phyloP scores from a whole-genome alignment of 495 filamentous ascomycete genomes.

The Xylaria grammica region DNA sequence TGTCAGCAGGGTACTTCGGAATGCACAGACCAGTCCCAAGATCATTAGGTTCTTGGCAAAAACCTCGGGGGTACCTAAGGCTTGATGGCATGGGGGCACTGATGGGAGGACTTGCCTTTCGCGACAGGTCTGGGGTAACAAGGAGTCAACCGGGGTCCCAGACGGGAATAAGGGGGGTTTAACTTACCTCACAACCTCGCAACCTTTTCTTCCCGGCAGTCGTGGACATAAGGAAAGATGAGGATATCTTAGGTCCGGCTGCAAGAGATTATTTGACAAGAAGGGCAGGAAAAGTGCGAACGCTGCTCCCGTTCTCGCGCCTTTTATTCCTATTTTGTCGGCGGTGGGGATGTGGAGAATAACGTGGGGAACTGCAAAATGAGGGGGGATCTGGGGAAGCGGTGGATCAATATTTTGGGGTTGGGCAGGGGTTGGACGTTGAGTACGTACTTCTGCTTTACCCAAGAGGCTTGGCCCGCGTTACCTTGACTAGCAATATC shows the following conservation, averaged over 20 bases:
- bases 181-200: not conserved
- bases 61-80: no score
- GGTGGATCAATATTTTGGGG: not conserved
- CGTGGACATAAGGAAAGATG: not conserved
- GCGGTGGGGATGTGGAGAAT: not conserved
- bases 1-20: not conserved
- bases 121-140: not conserved
- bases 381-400: not conserved
- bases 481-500: no score
- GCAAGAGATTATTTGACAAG: not conserved
- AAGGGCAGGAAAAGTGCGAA: not conserved
- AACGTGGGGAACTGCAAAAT: not conserved
- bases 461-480: no score
- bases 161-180: not conserved
- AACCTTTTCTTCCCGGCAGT: not conserved
- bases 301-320: not conserved
- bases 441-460: no score
- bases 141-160: not conserved
- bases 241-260: not conserved
- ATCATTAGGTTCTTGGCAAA: no score
- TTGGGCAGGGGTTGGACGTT: no score
- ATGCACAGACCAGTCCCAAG: no score
- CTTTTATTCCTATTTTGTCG: conserved; percentile 3
- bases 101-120: conserved; percentile 1
- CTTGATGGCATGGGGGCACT: no score